These are phyloP conservation scores for Phtheirospermum japonicum DNA, from an alignment of 257 asterid species.

Conservation along the genomic window DNA sequence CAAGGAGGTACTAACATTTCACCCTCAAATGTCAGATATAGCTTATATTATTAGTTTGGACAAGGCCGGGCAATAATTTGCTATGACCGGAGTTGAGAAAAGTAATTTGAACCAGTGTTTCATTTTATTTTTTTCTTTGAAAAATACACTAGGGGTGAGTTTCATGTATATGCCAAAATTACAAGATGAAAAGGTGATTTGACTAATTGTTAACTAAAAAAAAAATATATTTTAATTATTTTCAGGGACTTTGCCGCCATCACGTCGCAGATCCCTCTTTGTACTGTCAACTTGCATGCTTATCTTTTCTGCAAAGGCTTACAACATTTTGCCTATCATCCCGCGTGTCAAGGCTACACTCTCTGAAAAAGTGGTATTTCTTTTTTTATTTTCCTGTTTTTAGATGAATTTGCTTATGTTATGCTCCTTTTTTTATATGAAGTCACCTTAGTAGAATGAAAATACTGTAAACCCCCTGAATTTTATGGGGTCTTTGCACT, in stretches of 20 bases:
- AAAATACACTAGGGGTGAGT: too few species aligned
- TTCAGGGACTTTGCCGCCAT: constrained; percentile 78
- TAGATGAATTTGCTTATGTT: not conserved
- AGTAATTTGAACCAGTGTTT: too few species aligned
- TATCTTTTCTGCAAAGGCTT: constrained; percentile 77
- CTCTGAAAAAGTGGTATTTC: constrained; percentile 54
- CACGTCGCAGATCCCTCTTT: constrained; percentile 92
- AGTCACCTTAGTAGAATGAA: not conserved
- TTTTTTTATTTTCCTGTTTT: constrained; percentile 14
- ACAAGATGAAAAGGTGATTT: too few species aligned
- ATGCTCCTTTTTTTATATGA: too few species aligned
- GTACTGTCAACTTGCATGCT: constrained; percentile 84
- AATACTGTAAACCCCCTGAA: not conserved
- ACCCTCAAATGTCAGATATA: too few species aligned
- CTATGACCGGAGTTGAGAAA: too few species aligned
- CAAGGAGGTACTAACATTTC: constrained; percentile 69
- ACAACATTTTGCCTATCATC: constrained; percentile 55
- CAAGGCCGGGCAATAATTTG: too few species aligned
- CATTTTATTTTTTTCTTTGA: too few species aligned
- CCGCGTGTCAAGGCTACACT: constrained; percentile 51
- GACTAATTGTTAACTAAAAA: constrained; percentile 3
- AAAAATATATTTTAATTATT: constrained; percentile 20
- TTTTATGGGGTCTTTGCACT: too few species aligned
- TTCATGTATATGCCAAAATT: not conserved
- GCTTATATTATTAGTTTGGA: too few species aligned